Evolutionary conservation across 2,329 filamentous ascomycete species (phyloP), one percentile per base, ranked within the genome.

Genomic region (Calonectria montana): DNA sequence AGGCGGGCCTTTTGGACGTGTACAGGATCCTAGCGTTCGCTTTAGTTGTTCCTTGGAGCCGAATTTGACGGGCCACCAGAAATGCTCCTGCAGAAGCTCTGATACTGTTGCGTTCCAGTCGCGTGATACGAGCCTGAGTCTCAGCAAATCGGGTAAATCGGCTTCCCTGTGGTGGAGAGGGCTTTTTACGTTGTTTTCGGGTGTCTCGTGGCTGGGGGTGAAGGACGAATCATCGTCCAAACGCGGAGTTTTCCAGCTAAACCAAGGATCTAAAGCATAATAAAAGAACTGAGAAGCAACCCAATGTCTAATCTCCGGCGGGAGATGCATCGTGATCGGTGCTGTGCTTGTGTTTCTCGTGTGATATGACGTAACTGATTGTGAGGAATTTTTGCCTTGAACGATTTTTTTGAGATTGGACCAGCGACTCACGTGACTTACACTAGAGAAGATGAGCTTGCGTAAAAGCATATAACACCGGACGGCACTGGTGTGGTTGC

Each of bases 21-120:
- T 18, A 45, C 47, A 31, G 27, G 18, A 31, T 13, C 29, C 21
- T 25, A 29, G n/a, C 6, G 37, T 21, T 37, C 35, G 41, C 13
- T 21, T n/a, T 13, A 53, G 43, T 13, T 35, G 16, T 1, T 15
- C 3, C 25, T 29, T 31, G 13, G 10, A 48, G 39, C 47, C 43
- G 23, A 64, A 64, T 27, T 45, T 69, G 45, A 69, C 6, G 3
- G 57, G 27, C 43, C 39, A 63, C 57, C 35, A 64, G 16, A 29
- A 23, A 55, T 63, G 57, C 2, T 55, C 2, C 2, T 16, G 23
- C 16, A 69, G 57, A n/a, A 69, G 45, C 3, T 21, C 4, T 10
- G 66, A 63, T 12, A 39, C 57, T 2, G 66, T 27, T 25, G 25
- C 12, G n/a, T 69, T 27, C 66, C 57, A 69, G 18, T 63, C 66